Percentiles rank a stretch among this genome's conserved stretches.
These are phyloP conservation scores for Macrocybe sp. DNA, from an alignment of 1,284 basidiomycete genomes.

Conservation along the genomic window DNA sequence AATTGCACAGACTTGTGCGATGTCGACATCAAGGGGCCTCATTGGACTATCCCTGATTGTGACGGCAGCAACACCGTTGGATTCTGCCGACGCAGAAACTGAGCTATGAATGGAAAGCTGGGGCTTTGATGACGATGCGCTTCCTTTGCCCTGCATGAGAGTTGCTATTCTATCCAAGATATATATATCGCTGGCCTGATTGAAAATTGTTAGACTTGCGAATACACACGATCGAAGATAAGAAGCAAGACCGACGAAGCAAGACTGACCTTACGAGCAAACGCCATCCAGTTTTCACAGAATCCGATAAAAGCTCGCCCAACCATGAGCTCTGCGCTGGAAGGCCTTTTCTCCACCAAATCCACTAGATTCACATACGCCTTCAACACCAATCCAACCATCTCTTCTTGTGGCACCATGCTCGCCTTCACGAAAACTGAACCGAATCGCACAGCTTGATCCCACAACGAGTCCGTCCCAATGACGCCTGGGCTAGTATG, in stretches of 20 bases:
- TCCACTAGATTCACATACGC: slow-evolving; percentile 37
- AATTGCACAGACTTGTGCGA: slow-evolving; percentile 12
- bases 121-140: slow-evolving; percentile 8
- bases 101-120: background rate
- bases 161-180: slow-evolving; percentile 43
- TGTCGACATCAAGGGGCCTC: slow-evolving; percentile 7
- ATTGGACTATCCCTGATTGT: background rate
- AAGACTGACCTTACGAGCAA: slow-evolving; percentile 43
- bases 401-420: slow-evolving; percentile 26
- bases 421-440: slow-evolving; percentile 36
- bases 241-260: background rate
- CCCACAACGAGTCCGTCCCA: slow-evolving; percentile 54
- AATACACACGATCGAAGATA: background rate
- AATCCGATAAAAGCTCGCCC: slow-evolving; percentile 52
- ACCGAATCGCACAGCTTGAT: slow-evolving; percentile 54
- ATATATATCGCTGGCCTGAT: slow-evolving; percentile 45
- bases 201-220: slow-evolving; percentile 1
- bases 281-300: slow-evolving; percentile 59
- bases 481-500: slow-evolving; percentile 39
- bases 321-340: slow-evolving; percentile 33
- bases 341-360: slow-evolving; percentile 30
- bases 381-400: slow-evolving; percentile 33
- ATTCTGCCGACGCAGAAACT: background rate
- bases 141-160: slow-evolving; percentile 29
- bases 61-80: background rate